Evolutionary conservation across 306 rosid species (phyloP), one percentile per base, ranked within the genome.

Genomic region (Citrullus amarus): DNA sequence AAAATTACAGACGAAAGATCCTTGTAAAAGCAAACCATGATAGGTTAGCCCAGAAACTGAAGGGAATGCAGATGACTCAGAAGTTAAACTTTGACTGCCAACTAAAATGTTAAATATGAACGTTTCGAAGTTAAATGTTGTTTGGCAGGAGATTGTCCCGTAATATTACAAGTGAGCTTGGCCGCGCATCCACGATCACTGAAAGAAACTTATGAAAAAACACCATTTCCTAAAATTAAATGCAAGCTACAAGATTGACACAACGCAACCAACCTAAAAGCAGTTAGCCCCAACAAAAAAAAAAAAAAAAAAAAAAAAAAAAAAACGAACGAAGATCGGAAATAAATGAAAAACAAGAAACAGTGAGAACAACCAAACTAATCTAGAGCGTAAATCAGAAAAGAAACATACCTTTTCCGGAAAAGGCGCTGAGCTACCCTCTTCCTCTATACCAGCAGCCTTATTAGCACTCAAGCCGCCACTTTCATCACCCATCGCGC

Each of bases 391-490:
- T 16, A 17, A 44, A 5, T 38, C 20, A 44, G 39, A 67, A 79
- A 74, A 0, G 9, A 79, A 6, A 34, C 48, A 28, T 80, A 93
- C 98, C 92, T 81, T 91, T n/a, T 91, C 98, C 1, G 98, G 98
- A 71, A 93, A 93, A 81, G 98, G 98, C 5, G 96, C 82, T 14
- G 97, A 78, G 78, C 85, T 91, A 22, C 93, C 91, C 56, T 92
- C 98, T 67, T 91, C 98, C 61, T 91, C 97, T 80, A 82, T 84
- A 22, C 93, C 90, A 78, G 83, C 89, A 17, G 88, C 97, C 87
- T 89, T 91, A 60, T 91, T 90, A 56, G 97, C 97, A 81, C 98
- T 91, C 86, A 91, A 80, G 11, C 97, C 98, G 22, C 98, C 98
- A 59, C 96, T 91, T 48, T 91, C 96, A 66, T 89, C 98, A 17